A percentile compares a stretch with the other conserved stretches of the same genome.
Evolutionary conservation across 305 asterid species (phyloP).

Genomic region (Fraxinus ornus): DNA sequence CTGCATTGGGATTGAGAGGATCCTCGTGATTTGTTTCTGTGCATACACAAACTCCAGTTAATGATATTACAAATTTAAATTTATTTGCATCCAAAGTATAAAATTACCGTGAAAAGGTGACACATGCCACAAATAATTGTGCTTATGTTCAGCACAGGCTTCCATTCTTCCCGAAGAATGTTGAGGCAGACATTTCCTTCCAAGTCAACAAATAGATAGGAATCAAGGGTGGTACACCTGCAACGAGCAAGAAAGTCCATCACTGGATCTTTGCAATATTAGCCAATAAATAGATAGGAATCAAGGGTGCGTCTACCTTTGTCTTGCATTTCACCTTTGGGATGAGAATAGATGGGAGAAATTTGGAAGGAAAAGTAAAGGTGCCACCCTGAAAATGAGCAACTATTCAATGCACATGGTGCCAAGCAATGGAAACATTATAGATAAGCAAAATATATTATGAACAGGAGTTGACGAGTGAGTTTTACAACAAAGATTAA

Average conservation of each 20-base stretch:
- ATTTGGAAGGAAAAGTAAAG: conserved; percentile 75
- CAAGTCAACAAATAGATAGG: conserved; percentile 70
- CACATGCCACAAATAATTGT: conserved; percentile 69
- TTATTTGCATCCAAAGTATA: not conserved
- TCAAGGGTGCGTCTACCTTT: conserved; percentile 49
- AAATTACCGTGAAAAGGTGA: conserved; percentile 79
- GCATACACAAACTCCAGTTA: conserved; percentile 15
- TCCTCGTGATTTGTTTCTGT: conserved; percentile 67
- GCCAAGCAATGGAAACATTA: conserved; percentile 5
- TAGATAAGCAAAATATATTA: not conserved
- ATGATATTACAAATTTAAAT: conserved; percentile 1
- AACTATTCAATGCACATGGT: conserved; percentile 18
- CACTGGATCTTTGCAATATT: not conserved
- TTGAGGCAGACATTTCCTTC: conserved; percentile 96
- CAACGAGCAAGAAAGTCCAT: conserved; percentile 10
- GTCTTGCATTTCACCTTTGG: conserved; percentile 98
- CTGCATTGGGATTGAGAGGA: conserved; percentile 69
- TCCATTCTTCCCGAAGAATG: conserved; percentile 97
- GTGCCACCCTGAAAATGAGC: conserved; percentile 58
- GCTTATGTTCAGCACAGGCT: conserved; percentile 86
- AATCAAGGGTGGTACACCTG: conserved; percentile 73
- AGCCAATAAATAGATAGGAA: not conserved
- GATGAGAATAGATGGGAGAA: conserved; percentile 81
- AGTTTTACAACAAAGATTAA: not conserved
- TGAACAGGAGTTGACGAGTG: not conserved